A percentile compares a stretch with the other conserved stretches of the same genome.
Conservation (phyloP, 2,329 filamentous ascomycete genomes). For the Aspergillus felis region DNA sequence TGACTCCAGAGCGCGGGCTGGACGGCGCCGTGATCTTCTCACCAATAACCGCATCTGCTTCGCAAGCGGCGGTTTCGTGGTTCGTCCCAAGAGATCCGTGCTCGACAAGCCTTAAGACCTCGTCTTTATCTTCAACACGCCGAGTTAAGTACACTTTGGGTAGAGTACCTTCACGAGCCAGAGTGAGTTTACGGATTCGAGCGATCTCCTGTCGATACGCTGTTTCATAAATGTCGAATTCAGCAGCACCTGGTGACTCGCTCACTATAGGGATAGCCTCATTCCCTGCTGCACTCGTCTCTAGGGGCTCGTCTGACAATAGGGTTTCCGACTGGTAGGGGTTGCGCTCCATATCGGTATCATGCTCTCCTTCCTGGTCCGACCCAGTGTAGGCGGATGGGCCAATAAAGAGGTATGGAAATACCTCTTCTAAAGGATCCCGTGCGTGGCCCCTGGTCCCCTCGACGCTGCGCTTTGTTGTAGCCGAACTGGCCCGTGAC, state of each 20-base stretch:
- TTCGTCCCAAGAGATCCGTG: constrained; percentile 16
- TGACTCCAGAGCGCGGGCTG: constrained; percentile 11
- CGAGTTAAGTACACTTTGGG: constrained; percentile 58
- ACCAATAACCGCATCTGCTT: constrained; percentile 5
- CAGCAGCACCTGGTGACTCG: constrained; percentile 78
- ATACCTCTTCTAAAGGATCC: constrained; percentile 61
- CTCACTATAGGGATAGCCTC: constrained; percentile 54
- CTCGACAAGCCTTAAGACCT: constrained; percentile 30
- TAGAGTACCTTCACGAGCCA: constrained; percentile 35
- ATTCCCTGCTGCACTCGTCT: constrained; percentile 11
- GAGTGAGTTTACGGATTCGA: constrained; percentile 56
- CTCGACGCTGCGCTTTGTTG: constrained; percentile 37
- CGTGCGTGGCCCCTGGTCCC: constrained; percentile 59
- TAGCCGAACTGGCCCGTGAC: constrained; percentile 28
- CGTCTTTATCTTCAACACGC: constrained; percentile 44
- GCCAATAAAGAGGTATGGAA: constrained; percentile 73
- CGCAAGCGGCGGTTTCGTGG: neutral
- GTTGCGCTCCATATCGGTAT: constrained; percentile 11
- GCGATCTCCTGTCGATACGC: constrained; percentile 82
- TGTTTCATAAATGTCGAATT: constrained; percentile 82
- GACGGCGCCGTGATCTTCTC: constrained; percentile 8
- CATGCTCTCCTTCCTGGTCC: constrained; percentile 11
- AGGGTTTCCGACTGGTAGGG: constrained; percentile 30
- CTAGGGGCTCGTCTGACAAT: constrained; percentile 32
- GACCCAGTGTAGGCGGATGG: constrained; percentile 46